These are phyloP conservation scores for Microbotryomycetes sp. DNA, from an alignment of 1,284 basidiomycete genomes.

Conservation along the genomic window DNA sequence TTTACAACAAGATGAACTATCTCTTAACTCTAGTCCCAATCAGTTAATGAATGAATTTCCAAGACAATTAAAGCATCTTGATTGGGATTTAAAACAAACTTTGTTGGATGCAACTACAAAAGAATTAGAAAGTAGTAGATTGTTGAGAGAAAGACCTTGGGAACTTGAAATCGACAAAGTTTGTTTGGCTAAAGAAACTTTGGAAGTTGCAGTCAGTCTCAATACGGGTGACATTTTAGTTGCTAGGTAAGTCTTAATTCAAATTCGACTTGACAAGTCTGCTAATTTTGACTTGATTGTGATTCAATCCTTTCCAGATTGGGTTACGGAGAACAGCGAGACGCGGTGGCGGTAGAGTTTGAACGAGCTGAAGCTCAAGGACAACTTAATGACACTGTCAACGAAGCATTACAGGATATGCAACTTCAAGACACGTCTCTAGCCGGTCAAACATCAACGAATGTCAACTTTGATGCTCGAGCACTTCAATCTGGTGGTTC, in stretches of 20 bases:
- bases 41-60: conserved; percentile 52
- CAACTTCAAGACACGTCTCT: not conserved
- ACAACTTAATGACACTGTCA: conserved; percentile 16
- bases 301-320: not conserved
- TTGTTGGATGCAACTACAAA: conserved; percentile 40
- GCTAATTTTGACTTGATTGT: not conserved
- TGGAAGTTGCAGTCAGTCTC: conserved; percentile 61
- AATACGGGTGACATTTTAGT: conserved; percentile 61
- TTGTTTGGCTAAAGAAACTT: conserved; percentile 51
- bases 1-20: conserved; percentile 44
- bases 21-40: conserved; percentile 59
- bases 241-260: conserved; percentile 48
- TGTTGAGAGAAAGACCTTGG: conserved; percentile 29
- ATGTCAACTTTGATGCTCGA: too few species aligned
- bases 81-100: conserved; percentile 54
- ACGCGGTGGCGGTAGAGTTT: conserved; percentile 6
- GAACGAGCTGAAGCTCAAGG: conserved; percentile 14
- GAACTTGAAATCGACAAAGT: conserved; percentile 45
- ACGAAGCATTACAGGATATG: conserved; percentile 11
- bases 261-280: not conserved
- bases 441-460: too few species aligned
- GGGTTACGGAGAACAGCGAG: conserved; percentile 2
- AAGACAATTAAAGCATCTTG: conserved; percentile 55
- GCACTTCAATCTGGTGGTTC: not conserved
- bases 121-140: conserved; percentile 7